Percentiles rank a stretch among this genome's conserved stretches.
These are phyloP conservation scores for Cercospora janseana DNA, from an alignment of 2,329 filamentous ascomycete genomes.

Conservation along the genomic window DNA sequence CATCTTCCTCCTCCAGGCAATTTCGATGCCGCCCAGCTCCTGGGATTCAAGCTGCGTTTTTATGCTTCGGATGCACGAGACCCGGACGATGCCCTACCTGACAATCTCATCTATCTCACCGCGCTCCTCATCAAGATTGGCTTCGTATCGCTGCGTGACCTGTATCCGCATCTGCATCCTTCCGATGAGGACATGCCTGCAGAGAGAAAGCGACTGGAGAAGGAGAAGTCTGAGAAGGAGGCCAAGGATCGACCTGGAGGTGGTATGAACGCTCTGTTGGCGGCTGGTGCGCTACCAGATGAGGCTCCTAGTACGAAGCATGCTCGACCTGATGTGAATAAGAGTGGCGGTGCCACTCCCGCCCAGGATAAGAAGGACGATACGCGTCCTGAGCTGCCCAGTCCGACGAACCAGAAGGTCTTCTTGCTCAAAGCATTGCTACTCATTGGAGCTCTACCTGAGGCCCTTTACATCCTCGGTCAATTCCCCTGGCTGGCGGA, in stretches of 20 bases:
- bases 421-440: conserved; percentile 79
- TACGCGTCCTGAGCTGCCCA: conserved; percentile 58
- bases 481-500: conserved; percentile 91
- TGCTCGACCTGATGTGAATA: conserved; percentile 49
- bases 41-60: conserved; percentile 95
- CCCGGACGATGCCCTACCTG: conserved; percentile 73
- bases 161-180: conserved; percentile 90
- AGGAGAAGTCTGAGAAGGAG: conserved; percentile 77
- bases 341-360: conserved; percentile 42
- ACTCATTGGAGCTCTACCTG: conserved; percentile 86
- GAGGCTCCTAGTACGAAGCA: conserved; percentile 60
- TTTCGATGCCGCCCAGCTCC: conserved; percentile 84
- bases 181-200: conserved; percentile 77
- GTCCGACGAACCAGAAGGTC: conserved; percentile 85
- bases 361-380: conserved; percentile 45
- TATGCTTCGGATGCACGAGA: conserved; percentile 80
- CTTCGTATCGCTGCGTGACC: conserved; percentile 85
- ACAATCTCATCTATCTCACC: conserved; percentile 88
- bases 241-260: conserved; percentile 66
- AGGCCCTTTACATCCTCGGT: conserved; percentile 87
- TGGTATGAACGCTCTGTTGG: conserved; percentile 76
- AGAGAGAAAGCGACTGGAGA: conserved; percentile 66
- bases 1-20: conserved; percentile 84
- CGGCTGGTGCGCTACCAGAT: conserved; percentile 82
- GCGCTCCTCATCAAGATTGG: conserved; percentile 94